Evolutionary conservation across 2,329 filamentous ascomycete species (phyloP), one percentile per base, ranked within the genome.

Genomic region (Botrytis byssoidea): DNA sequence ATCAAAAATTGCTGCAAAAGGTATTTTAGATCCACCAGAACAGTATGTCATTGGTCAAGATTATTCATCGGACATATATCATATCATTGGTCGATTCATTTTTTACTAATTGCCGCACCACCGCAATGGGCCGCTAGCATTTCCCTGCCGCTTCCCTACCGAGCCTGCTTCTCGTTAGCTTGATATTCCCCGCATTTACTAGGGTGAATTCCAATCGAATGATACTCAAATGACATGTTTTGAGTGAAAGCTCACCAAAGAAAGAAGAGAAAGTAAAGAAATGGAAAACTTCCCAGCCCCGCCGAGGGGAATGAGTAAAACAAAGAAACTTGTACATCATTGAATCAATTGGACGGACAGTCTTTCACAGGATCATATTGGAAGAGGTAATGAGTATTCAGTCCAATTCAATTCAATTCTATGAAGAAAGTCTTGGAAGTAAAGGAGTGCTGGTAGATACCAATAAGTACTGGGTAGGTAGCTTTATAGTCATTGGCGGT

Each of bases 201-300:
- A 20, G 48, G 65, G 63, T 66, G 42, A 35, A 66, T 48, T 35
- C 63, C 63, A n/a, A 68, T 68, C 66, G 66, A 57, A 68, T 42
- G 66, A 68, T 68, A 57, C 35, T 32, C 5, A 32, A 57, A 68
- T 57, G 48, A 42, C 48, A n/a, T 67, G 46, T 55, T 57, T 4
- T 9, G 66, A 68, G 66, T n/a, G 60, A 63, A 35, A 37, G 22
- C 44, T 66, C 44, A 37, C 32, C 29, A 18, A 8, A n/a, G 42
- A 35, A 20, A 46, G 44, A 46, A 46, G 44, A 46, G 44, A 18
- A 37, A 55, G 46, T 12, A 37, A 51, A 40, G 32, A n/a, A 40
- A 25, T 40, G 25, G 25, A 32, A 55, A 67, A 40, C 16, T 4
- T 7, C 14, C 25, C 48, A n/a, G 12, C 48, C 10, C 48, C n/a